Evolutionary conservation across 257 asterid genomes (phyloP), one percentile per base, ranked within the genome.

Genomic region (Leptodermis oblonga): DNA sequence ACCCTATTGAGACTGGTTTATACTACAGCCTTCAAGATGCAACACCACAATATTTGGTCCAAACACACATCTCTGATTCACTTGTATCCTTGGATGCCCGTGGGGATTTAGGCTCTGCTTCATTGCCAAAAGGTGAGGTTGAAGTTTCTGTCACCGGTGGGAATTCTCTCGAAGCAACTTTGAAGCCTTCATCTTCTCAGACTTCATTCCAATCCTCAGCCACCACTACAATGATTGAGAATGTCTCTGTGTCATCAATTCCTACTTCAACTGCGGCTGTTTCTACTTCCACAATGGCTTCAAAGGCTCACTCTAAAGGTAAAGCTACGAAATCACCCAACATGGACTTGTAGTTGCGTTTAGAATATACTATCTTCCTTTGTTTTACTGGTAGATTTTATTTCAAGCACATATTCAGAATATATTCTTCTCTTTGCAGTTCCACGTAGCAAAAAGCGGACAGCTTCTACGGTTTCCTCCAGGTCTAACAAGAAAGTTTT

Each of bases 401-500:
- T 64, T 23, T 30, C 62, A 30, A 43, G 5, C 55, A 62, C 25
- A 26, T 37, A 61, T 73, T 34, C 31, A 70, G 42, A 8, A 51
- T 67, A 61, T 28, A 33, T 49, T 54, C 17, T 46, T 42, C 34
- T 60, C 22, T 55, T 51, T 77, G 71, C 87, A 94, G 99, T 79
- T 81, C 30, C 79, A 9, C 99, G 97, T 65, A 65, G 62, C 56
- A 94, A 94, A 77, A 90, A 93, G 79, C 83, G 90, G 70, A 68
- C 92, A 25, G 85, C 79, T 70, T 81, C 96, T 43, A 86, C 83
- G 46, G 90, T 78, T 55, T 80, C 99, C 68, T 79, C 96, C 26
- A 90, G 88, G 85, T 83, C 96, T 63, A 94, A 87, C 82, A 94
- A 91, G 85, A 94, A 94, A 73, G 97, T 94, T 58, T 94, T 96